Evolutionary conservation across 164 flowering plant genomes (phyloP), one percentile per base, ranked within the genome.

Genomic region (Kingdonia uniflora): DNA sequence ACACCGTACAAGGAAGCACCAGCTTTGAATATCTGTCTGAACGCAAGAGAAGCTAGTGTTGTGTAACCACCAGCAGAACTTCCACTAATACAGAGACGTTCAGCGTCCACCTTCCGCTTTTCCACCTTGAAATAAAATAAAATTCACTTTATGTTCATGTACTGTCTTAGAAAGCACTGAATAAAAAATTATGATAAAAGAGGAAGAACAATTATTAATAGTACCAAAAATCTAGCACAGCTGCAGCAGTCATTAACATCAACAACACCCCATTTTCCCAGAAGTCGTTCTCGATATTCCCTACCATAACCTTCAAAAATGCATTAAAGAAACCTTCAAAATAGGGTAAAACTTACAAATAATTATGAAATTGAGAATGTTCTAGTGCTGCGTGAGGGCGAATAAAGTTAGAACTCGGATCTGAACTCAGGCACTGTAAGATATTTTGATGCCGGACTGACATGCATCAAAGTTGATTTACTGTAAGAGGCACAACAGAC

Each of bases 1-100:
- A 92, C 99, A 14, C 99, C 99, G 76, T 74, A 92, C 68, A 86
- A 72, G 55, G 99, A 92, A 65, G 99, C 88, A 44, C 99, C 97
- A 47, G 97, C 97, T 68, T 80, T 88, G 61, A 92, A 92, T 15
- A 72, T 79, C 23, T 86, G 70, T 62, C 65, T 86, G 58, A 92
- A 92, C 47, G 95, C 95, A 68, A 92, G 95, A 62, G 95, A 78
- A 68, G 97, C 97, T 61, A 92, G 67, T 52, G 97, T 88, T 58
- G 97, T 88, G 70, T 82, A 92, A 23, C 99, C 97, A 63, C 97
- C 99, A 55, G 99, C 99, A 60, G 99, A 92, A 51, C 76, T 78
- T 53, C 99, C 99, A 44, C 94, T 82, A 19, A 88, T 81, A 54
- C 97, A 88, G 14, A 88, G 75, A 21, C 95, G 75, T 41, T 75